Conservation (phyloP, 2,329 filamentous ascomycete genomes). For the Metarhizium brunneum region DNA sequence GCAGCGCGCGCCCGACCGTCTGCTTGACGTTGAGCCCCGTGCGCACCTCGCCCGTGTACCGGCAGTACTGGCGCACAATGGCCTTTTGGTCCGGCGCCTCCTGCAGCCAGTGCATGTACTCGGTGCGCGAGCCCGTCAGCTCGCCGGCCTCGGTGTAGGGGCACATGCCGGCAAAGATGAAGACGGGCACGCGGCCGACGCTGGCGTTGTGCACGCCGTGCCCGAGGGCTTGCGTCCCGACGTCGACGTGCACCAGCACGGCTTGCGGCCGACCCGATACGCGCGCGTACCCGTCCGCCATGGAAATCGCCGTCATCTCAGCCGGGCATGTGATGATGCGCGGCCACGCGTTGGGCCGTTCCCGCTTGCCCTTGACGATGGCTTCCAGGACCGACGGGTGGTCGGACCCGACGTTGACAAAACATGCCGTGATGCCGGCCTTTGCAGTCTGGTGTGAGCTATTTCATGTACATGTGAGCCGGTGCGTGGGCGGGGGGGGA, state of each 20-base stretch:
- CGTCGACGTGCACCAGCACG: constrained; percentile 74
- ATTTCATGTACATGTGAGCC: too few relatives aligned
- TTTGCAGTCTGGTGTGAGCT: neutral
- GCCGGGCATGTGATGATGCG: neutral
- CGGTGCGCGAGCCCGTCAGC: constrained; percentile 65
- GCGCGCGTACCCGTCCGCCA: constrained; percentile 73
- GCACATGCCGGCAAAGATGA: constrained; percentile 70
- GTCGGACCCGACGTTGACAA: neutral
- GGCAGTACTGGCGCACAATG: constrained; percentile 77
- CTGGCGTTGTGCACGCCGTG: constrained; percentile 74
- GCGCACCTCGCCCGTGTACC: constrained; percentile 76
- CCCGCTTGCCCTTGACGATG: neutral
- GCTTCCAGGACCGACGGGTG: neutral
- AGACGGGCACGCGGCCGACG: constrained; percentile 61
- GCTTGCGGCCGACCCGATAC: constrained; percentile 64
- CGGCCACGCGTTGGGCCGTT: neutral
- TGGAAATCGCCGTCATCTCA: constrained; percentile 34
- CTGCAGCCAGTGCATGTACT: constrained; percentile 83
- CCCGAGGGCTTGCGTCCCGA: constrained; percentile 70
- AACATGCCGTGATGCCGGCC: neutral
- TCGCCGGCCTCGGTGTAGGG: constrained; percentile 73
- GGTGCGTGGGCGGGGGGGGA: too few relatives aligned
- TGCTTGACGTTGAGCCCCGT: constrained; percentile 81
- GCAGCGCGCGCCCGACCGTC: constrained; percentile 75
- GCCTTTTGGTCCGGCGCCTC: constrained; percentile 74